Percentiles rank a stretch among this genome's conserved stretches.
Conservation (phyloP, 352 stramenopile species). For the Phytophthora syringae region DNA sequence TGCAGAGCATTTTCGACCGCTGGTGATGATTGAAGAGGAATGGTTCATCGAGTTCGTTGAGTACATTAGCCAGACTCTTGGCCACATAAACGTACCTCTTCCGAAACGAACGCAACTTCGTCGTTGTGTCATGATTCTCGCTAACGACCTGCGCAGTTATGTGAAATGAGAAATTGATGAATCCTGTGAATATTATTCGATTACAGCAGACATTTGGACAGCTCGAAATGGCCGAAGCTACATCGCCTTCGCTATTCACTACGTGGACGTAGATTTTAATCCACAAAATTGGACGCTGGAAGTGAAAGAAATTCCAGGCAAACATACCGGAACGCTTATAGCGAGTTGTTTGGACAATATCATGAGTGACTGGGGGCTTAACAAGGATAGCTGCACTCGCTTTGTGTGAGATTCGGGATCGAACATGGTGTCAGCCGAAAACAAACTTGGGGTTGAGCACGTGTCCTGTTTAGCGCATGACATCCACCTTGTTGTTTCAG, state of each 20-base stretch:
- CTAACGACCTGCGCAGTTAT: background rate
- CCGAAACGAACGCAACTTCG: constrained; percentile 7
- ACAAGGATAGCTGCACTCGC: background rate
- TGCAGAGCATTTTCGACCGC: constrained; percentile 8
- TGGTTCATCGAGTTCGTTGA: constrained; percentile 12
- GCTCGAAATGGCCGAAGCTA: constrained; percentile 10
- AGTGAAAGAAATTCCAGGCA: constrained; percentile 12
- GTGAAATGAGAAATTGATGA: background rate
- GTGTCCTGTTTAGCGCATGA: constrained; percentile 4
- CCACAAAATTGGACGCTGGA: constrained; percentile 16
- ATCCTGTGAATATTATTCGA: constrained; percentile 9
- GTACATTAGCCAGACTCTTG: constrained; percentile 7
- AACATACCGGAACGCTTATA: constrained; percentile 1
- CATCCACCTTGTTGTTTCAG: constrained; percentile 9
- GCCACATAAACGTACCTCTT: background rate
- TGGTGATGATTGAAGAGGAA: constrained; percentile 15
- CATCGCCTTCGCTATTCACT: constrained; percentile 19
- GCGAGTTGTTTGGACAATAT: background rate
- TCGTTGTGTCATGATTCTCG: constrained; percentile 7
- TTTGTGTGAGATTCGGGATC: constrained; percentile 10
- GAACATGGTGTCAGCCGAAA: constrained; percentile 7
- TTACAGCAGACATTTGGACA: constrained; percentile 21
- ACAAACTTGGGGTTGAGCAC: background rate
- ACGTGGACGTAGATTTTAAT: constrained; percentile 8
- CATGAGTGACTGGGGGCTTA: background rate